A percentile compares a stretch with the other conserved stretches of the same genome.
Conservation (phyloP, 208 protist genomes). For the Wallacemonas sp. region DNA sequence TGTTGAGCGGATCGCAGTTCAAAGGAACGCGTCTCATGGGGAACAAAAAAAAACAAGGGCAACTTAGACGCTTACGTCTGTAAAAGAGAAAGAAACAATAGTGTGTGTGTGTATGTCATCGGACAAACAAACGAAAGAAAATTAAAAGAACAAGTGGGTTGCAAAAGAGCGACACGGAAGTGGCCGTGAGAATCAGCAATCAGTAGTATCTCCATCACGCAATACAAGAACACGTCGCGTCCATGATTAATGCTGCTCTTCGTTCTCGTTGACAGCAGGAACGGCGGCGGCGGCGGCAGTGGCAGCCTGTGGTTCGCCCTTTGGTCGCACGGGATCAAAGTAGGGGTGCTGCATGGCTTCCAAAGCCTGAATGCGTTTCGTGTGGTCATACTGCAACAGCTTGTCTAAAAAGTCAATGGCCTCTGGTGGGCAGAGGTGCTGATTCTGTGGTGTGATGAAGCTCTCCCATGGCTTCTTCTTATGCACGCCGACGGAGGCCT, state of each 20-base stretch:
- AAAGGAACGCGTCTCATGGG: not conserved
- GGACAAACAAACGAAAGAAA: conserved; percentile 13
- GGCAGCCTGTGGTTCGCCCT: too few species aligned
- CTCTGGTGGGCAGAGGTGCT: conserved; percentile 95
- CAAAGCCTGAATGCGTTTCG: conserved; percentile 95
- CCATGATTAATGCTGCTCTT: conserved; percentile 11
- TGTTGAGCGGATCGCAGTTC: not conserved
- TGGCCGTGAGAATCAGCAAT: too few species aligned
- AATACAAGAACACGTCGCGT: too few species aligned
- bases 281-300: too few species aligned
- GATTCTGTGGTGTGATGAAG: conserved; percentile 96
- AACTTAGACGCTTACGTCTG: not conserved
- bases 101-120: too few species aligned
- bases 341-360: conserved; percentile 99
- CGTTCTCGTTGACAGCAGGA: too few species aligned
- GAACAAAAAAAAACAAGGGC: conserved; percentile 3
- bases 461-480: conserved; percentile 92
- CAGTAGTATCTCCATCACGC: too few species aligned
- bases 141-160: conserved; percentile 5
- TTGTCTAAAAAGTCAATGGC: conserved; percentile 98
- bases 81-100: conserved; percentile 9
- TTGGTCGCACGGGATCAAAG: conserved; percentile 93
- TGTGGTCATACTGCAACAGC: conserved; percentile 97
- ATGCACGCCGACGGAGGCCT: conserved; percentile 86
- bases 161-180: conserved; percentile 13